Conservation (phyloP, 345 rosid species). For the Alliaria petiolata region DNA sequence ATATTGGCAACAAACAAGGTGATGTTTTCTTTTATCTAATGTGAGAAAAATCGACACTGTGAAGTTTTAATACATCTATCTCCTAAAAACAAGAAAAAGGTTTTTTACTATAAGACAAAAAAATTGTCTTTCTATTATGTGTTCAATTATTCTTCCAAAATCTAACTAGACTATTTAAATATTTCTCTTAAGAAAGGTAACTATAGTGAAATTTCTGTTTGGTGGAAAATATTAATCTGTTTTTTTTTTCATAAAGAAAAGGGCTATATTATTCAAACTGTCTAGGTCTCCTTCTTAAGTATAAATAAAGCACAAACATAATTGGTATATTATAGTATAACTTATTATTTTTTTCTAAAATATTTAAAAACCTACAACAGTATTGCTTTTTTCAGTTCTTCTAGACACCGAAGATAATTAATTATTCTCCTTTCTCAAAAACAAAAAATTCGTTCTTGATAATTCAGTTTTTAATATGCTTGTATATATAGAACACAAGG, state of each 20-base stretch:
- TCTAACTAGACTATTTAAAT: not conserved
- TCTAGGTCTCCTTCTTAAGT: not conserved
- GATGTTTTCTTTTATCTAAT: not conserved
- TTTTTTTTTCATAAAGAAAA: no score
- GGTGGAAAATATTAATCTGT: no score
- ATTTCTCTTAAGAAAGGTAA: not conserved
- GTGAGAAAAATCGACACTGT: not conserved
- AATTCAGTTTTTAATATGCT: no score
- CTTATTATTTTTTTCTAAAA: not conserved
- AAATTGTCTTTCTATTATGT: not conserved
- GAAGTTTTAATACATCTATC: not conserved
- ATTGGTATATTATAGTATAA: not conserved
- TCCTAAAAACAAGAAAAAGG: conserved; percentile 13
- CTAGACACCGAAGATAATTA: not conserved
- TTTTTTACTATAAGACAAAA: not conserved
- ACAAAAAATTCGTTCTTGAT: no score
- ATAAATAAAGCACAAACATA: not conserved
- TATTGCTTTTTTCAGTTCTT: not conserved
- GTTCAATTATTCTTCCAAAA: not conserved
- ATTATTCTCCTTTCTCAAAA: not conserved
- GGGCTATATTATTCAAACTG: not conserved
- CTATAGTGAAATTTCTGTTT: not conserved
- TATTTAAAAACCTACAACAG: not conserved
- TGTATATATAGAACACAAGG: no score
- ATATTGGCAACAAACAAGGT: not conserved